Conservation (phyloP, 805 yeast species). For the Ogataea henricii region DNA sequence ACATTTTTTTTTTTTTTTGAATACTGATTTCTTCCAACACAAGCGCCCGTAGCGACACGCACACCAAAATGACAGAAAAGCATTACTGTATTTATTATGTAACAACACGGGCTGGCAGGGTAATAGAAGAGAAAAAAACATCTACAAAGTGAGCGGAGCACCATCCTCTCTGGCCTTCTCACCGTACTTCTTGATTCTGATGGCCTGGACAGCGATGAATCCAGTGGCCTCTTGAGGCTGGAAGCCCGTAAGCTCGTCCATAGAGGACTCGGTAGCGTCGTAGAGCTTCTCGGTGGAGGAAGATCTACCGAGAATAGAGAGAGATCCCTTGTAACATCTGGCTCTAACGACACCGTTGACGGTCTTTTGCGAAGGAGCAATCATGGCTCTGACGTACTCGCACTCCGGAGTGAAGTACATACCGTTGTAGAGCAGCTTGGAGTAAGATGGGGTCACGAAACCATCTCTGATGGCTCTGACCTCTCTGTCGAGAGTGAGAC, state of each 20-base stretch:
- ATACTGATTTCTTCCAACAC: background rate
- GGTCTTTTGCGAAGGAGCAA: conserved; percentile 89
- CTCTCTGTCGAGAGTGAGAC: conserved; percentile 95
- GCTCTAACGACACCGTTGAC: conserved; percentile 97
- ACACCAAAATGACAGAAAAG: background rate
- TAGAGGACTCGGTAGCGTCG: conserved; percentile 97
- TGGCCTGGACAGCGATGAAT: conserved; percentile 96
- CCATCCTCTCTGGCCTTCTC: conserved; percentile 87
- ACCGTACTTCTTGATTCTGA: conserved; percentile 97
- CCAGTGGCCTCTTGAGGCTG: conserved; percentile 97
- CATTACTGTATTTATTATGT: background rate
- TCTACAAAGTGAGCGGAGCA: conserved; percentile 48
- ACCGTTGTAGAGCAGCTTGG: conserved; percentile 93
- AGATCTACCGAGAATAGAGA: conserved; percentile 86
- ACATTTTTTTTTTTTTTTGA: background rate
- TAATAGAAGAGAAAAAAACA: background rate
- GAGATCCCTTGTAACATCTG: conserved; percentile 87
- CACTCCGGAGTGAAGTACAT: conserved; percentile 98
- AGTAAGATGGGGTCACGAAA: conserved; percentile 90
- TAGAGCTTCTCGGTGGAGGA: conserved; percentile 94
- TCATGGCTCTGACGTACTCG: conserved; percentile 92
- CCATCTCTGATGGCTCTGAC: conserved; percentile 96
- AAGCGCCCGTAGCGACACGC: background rate
- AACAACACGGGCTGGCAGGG: background rate
- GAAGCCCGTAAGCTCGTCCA: conserved; percentile 99